phyloP scores from a whole-genome alignment of 495 filamentous ascomycete genomes.

The Xylaria sp. region DNA sequence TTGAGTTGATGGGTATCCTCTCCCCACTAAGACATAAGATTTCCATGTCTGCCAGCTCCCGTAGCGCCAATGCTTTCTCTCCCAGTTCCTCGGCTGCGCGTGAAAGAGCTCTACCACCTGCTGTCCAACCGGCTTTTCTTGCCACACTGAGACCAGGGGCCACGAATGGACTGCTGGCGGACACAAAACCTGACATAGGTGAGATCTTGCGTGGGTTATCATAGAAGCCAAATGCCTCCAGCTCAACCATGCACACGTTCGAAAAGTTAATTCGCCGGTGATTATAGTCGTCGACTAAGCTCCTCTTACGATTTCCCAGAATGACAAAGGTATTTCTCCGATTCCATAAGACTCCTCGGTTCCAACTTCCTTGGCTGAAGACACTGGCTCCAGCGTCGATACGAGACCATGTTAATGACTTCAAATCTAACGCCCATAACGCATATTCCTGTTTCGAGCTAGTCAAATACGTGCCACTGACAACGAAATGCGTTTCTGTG shows the following conservation, averaged over 20 bases:
- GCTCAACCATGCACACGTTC: slow-evolving; percentile 92
- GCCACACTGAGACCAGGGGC: slow-evolving; percentile 60
- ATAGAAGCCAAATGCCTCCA: slow-evolving; percentile 96
- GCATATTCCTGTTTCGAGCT: slow-evolving; percentile 99
- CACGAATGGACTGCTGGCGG: slow-evolving; percentile 73
- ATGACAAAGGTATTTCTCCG: slow-evolving; percentile 94
- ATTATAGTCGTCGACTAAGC: slow-evolving; percentile 97
- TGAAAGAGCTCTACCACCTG: slow-evolving; percentile 71
- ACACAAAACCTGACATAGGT: slow-evolving; percentile 80
- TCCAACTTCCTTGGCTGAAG: slow-evolving; percentile 97
- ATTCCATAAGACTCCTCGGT: slow-evolving; percentile 90
- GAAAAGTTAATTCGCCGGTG: slow-evolving; percentile 97
- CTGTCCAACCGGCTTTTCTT: slow-evolving; percentile 67
- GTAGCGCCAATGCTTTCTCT: slow-evolving; percentile 74
- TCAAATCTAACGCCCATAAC: slow-evolving; percentile 91
- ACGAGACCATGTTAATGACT: slow-evolving; percentile 87
- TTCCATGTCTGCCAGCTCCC: slow-evolving; percentile 97
- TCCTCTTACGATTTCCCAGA: slow-evolving; percentile 88
- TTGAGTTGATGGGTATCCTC: slow-evolving; percentile 90
- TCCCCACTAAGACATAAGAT: slow-evolving; percentile 89
- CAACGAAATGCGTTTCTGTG: slow-evolving; percentile 93
- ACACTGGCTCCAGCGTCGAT: slow-evolving; percentile 95
- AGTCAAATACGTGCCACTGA: slow-evolving; percentile 95
- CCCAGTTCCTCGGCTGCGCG: slow-evolving; percentile 83
- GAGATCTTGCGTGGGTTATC: slow-evolving; percentile 84